Percentiles rank a stretch among this genome's conserved stretches.
Evolutionary conservation across 2,329 filamentous ascomycete genomes (phyloP).

Genomic region (Xylaria sp.): DNA sequence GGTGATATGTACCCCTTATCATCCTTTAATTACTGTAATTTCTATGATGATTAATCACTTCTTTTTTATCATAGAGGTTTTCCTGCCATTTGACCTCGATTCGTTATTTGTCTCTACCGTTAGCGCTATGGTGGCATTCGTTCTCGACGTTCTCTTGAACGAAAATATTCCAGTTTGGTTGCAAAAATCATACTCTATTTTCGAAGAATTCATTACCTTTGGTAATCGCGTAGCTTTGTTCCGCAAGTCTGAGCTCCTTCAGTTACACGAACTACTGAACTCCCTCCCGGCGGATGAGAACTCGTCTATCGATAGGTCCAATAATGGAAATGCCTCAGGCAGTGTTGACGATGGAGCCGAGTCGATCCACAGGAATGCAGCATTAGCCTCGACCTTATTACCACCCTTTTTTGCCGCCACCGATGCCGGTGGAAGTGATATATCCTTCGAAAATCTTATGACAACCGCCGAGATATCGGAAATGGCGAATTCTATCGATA

Average conservation of each 20-base stretch:
- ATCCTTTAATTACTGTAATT: not conserved
- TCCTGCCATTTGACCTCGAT: conserved; percentile 16
- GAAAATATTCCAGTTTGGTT: not conserved
- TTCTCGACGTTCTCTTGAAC: conserved; percentile 10
- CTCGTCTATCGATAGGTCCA: not conserved
- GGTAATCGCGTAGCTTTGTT: conserved; percentile 9
- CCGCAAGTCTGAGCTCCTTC: conserved; percentile 13
- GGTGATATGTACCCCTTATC: not conserved
- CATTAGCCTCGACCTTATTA: not conserved
- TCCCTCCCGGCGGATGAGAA: not conserved
- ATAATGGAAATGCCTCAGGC: not conserved
- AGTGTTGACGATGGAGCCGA: not conserved
- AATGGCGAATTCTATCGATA: conserved; percentile 14
- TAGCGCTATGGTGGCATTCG: conserved; percentile 10
- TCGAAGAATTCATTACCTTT: conserved; percentile 15
- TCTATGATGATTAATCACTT: not conserved
- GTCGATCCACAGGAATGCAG: not conserved
- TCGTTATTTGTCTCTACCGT: conserved; percentile 12
- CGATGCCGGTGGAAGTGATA: conserved; percentile 2
- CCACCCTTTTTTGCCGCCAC: conserved; percentile 3
- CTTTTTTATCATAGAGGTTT: conserved; percentile 8
- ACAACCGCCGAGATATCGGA: conserved; percentile 11
- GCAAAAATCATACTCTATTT: conserved; percentile 12
- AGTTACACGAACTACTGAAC: conserved; percentile 11
- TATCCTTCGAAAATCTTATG: conserved; percentile 13